Percentiles rank a stretch among this genome's conserved stretches.
Conservation (phyloP, 345 rosid genomes). For the Lagerstroemia speciosa region DNA sequence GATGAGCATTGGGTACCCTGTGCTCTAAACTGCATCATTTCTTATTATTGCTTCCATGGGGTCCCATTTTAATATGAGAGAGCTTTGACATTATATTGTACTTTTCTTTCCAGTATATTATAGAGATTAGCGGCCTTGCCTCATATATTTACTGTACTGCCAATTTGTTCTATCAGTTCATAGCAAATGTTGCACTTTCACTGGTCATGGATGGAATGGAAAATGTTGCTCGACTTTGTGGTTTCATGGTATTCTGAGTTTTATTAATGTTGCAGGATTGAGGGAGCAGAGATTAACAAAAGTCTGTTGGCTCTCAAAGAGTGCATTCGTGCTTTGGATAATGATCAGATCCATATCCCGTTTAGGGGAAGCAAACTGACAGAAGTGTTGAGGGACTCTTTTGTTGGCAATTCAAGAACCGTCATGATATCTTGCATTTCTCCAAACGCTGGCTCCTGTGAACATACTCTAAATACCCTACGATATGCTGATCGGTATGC, state of each 20-base stretch:
- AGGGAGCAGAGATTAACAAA: slow-evolving; percentile 92
- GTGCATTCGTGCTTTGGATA: slow-evolving; percentile 93
- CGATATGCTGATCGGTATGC: slow-evolving; percentile 92
- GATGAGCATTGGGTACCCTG: background rate
- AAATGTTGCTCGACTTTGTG: background rate
- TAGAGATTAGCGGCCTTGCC: too few species aligned
- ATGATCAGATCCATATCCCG: slow-evolving; percentile 93
- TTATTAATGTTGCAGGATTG: slow-evolving; percentile 47
- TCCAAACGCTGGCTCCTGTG: slow-evolving; percentile 95
- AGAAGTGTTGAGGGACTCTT: slow-evolving; percentile 93
- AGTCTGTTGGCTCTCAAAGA: slow-evolving; percentile 96
- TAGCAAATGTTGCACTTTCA: background rate
- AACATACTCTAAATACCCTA: slow-evolving; percentile 84
- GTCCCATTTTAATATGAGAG: too few species aligned
- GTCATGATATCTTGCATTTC: slow-evolving; percentile 97
- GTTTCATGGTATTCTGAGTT: background rate
- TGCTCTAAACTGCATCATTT: background rate
- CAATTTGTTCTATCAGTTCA: background rate
- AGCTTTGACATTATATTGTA: background rate
- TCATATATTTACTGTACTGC: background rate
- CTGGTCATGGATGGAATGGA: background rate
- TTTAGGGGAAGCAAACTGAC: slow-evolving; percentile 96
- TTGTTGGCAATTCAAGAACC: slow-evolving; percentile 91
- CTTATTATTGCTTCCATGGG: background rate
- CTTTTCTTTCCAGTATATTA: background rate